A percentile compares a stretch with the other conserved stretches of the same genome.
phyloP scores from a whole-genome alignment of 768 basidiomycete genomes.

The Agrocybe praecox region DNA sequence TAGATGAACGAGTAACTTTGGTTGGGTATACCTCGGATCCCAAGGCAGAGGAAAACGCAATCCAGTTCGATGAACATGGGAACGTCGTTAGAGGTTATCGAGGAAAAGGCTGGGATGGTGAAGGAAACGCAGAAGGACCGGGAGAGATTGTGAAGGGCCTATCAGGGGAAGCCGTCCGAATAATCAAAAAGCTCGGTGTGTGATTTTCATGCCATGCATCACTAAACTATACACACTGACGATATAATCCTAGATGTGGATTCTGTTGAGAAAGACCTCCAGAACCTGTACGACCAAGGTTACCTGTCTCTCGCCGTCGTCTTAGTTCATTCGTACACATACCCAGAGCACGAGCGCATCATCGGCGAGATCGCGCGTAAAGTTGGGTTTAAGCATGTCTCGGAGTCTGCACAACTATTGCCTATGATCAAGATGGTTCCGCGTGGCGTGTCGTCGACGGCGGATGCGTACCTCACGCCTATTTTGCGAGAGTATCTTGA shows the following conservation, averaged over 20 bases:
- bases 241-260: slow-evolving; percentile 44
- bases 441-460: slow-evolving; percentile 88
- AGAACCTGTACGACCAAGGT: slow-evolving; percentile 75
- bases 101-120: slow-evolving; percentile 77
- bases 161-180: slow-evolving; percentile 88
- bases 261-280: slow-evolving; percentile 59
- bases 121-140: slow-evolving; percentile 72
- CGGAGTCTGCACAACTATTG: slow-evolving; percentile 83
- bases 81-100: slow-evolving; percentile 67
- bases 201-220: neutral
- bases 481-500: slow-evolving; percentile 83
- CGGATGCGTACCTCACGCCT: slow-evolving; percentile 95
- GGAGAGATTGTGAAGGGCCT: slow-evolving; percentile 81
- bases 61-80: slow-evolving; percentile 77
- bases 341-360: slow-evolving; percentile 78
- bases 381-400: slow-evolving; percentile 89
- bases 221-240: neutral
- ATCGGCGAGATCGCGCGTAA: slow-evolving; percentile 74
- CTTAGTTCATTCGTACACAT: slow-evolving; percentile 91
- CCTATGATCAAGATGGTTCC: slow-evolving; percentile 97
- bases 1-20: slow-evolving; percentile 92
- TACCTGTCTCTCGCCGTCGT: slow-evolving; percentile 90
- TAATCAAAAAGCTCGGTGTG: slow-evolving; percentile 73
- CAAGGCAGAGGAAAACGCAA: slow-evolving; percentile 69
- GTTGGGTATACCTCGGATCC: slow-evolving; percentile 95